These are phyloP conservation scores for Cornus suecica DNA, from an alignment of 148 eudicot species.

Conservation along the genomic window DNA sequence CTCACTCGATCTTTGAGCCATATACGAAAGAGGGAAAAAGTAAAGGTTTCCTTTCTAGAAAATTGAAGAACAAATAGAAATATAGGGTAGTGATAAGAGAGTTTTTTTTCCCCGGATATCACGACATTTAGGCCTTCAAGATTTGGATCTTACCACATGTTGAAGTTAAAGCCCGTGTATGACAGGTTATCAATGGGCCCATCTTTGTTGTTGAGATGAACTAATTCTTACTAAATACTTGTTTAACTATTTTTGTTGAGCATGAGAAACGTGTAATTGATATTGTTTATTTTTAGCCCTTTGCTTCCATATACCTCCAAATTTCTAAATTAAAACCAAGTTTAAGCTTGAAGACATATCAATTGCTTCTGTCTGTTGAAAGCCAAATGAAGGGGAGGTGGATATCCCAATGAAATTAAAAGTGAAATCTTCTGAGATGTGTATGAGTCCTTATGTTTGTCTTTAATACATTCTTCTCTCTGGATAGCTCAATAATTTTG, in stretches of 20 bases:
- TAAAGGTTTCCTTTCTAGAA: no score
- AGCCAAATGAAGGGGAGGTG: neutral
- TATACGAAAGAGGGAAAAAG: neutral
- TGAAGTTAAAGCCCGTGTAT: neutral
- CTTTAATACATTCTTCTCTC: neutral
- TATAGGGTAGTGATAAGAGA: neutral
- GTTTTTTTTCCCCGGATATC: neutral
- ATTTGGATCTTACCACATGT: neutral
- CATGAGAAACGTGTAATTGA: neutral
- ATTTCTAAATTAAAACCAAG: neutral
- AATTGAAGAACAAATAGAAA: neutral
- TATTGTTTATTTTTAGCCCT: neutral
- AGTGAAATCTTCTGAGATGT: conserved; percentile 4
- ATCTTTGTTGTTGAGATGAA: neutral
- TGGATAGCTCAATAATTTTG: neutral
- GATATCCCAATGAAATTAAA: neutral
- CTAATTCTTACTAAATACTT: neutral
- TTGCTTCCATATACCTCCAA: neutral
- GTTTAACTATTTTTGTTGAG: neutral
- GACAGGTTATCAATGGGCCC: neutral
- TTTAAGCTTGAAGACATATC: neutral
- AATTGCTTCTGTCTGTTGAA: neutral
- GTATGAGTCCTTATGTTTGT: neutral
- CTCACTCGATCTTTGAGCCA: neutral
- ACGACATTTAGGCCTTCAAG: neutral